These are phyloP conservation scores for Suillus alpinus DNA, from an alignment of 768 basidiomycete genomes.

Conservation along the genomic window DNA sequence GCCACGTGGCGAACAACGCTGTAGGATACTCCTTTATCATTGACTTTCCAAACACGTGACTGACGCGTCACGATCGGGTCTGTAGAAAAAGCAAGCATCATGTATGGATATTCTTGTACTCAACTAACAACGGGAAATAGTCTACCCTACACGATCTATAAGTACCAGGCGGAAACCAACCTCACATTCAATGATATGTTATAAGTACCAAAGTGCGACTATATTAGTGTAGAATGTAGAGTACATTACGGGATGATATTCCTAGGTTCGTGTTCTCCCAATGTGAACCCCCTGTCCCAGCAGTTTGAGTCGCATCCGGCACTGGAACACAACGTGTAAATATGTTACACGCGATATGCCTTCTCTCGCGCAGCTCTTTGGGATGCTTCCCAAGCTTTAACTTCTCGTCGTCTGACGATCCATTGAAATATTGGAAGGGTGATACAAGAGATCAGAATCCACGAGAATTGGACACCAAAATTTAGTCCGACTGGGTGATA, in stretches of 20 bases:
- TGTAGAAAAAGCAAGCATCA: too few species aligned
- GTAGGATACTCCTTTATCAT: neutral
- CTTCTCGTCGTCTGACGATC: conserved; percentile 28
- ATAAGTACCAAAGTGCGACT: too few species aligned
- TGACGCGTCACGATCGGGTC: neutral
- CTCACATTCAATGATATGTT: too few species aligned
- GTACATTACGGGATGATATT: too few species aligned
- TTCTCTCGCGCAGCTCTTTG: conserved; percentile 1
- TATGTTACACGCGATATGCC: neutral
- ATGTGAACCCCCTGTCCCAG: neutral
- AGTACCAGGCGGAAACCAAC: too few species aligned
- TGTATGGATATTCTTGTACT: too few species aligned
- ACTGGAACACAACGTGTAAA: neutral
- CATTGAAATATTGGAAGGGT: conserved; percentile 53
- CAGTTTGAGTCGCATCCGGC: neutral
- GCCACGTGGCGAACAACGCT: too few species aligned
- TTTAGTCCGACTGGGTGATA: conserved; percentile 51
- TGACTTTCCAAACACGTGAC: neutral
- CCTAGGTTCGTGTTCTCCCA: neutral
- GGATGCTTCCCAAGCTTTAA: conserved; percentile 16
- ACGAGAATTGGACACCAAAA: conserved; percentile 57
- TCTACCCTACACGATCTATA: too few species aligned
- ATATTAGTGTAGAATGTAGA: too few species aligned
- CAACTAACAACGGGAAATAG: too few species aligned
- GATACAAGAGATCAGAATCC: conserved; percentile 53